Percentiles rank a stretch among this genome's conserved stretches.
phyloP scores from a whole-genome alignment of 225 moss, liverwort and hornwort genomes.

The Antitrichia curtipendula region DNA sequence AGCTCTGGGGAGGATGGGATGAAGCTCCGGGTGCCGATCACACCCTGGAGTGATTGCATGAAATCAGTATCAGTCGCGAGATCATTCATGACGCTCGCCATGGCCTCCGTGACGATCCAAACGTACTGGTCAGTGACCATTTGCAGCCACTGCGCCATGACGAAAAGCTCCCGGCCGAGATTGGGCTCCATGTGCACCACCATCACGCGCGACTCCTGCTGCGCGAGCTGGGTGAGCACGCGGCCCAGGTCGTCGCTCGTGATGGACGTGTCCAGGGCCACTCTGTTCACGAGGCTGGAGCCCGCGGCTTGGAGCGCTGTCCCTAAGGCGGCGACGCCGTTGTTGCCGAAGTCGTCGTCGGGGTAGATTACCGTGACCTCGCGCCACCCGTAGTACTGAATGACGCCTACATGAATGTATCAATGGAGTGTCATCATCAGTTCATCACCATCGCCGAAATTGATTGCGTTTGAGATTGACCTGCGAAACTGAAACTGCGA shows the following conservation, averaged over 20 bases:
- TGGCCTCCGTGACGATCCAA: slow-evolving; percentile 74
- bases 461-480: background rate
- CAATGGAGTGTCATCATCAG: background rate
- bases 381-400: slow-evolving; percentile 78
- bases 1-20: slow-evolving; percentile 43
- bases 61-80: slow-evolving; percentile 25
- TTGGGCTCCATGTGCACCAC: slow-evolving; percentile 69
- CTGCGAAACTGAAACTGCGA: background rate
- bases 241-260: slow-evolving; percentile 18
- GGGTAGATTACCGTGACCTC: slow-evolving; percentile 60
- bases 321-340: slow-evolving; percentile 41
- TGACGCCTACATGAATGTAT: slow-evolving; percentile 4
- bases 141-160: slow-evolving; percentile 43
- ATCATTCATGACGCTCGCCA: slow-evolving; percentile 55
- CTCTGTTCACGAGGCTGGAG: slow-evolving; percentile 28
- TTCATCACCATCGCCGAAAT: background rate
- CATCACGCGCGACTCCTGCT: slow-evolving; percentile 65
- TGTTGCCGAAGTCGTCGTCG: slow-evolving; percentile 74
- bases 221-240: slow-evolving; percentile 32
- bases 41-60: slow-evolving; percentile 47
- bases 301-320: slow-evolving; percentile 28
- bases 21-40: slow-evolving; percentile 61
- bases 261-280: slow-evolving; percentile 10
- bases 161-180: slow-evolving; percentile 47
- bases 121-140: slow-evolving; percentile 62